Evolutionary conservation across 1,284 basidiomycete genomes (phyloP), one percentile per base, ranked within the genome.

Genomic region (Ceratobasidium theobromae): DNA sequence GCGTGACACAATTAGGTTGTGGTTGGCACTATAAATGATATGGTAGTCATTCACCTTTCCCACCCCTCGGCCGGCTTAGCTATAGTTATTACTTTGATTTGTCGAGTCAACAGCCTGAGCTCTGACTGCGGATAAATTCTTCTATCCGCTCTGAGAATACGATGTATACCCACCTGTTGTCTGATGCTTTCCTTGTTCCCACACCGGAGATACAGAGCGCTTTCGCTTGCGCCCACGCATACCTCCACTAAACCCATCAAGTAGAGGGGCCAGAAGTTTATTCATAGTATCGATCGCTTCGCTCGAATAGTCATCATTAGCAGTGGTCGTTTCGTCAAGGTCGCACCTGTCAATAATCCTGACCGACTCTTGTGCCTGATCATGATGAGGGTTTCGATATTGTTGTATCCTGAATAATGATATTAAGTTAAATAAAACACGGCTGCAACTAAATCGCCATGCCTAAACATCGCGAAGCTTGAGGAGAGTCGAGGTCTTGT

Each of bases 361-460:
- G 11, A 64, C 28, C 16, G 49, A 35, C 21, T 64, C 35, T 9
- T 18, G 18, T 14, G 14, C 5, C 4, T 28, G 18, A 11, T 5
- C 8, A 27, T 58, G 57, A 21, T 64, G 60, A 14, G 60, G 60
- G 33, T 64, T 64, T 12, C 41, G 60, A 14, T 64, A 23, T 52
- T 43, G 38, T 41, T 32, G 41, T 1, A 64, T 4, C 33, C 57
- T 62, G 41, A n/a, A 45, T 16, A 32, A 28, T 25, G 25, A 27
- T 27, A 27, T 16, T 32, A n/a, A 38, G 8, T n/a, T 33, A 52
- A n/a, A 33, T 14, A 28, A 52, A 33, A 27, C 45, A 11, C n/a
- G 14, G 12, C 4, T 11, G 21, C 27, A 21, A 21, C 3, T 25
- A 5, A 48, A 21, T 23, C 21, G 21, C 3, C 45, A 48, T 48